Base-by-base conservation (phyloP, 169 alveolate species). In the Cryptosporidium andersoni region DNA sequence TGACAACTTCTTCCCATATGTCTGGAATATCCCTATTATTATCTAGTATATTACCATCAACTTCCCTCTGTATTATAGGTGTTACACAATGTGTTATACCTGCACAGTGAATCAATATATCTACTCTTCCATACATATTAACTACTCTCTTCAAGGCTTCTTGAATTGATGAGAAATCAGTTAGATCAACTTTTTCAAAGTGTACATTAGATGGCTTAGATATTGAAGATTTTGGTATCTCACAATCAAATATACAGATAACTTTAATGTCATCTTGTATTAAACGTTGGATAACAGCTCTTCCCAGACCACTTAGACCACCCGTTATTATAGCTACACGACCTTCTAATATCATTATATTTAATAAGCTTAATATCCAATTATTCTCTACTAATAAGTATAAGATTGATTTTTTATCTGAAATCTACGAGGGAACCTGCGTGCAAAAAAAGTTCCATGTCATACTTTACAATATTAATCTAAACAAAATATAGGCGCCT, bases 81-180 rank as follows among this genome's bases (percentile, higher is more conserved):
- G 82, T 68, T 42, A 52, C 63, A 40, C 82, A 68, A 36, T 68
- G 82, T 39, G 82, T 68, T 39, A 68, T 68, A 4, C 82, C 82
- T n/a, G 82, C 82, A 9, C 82, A 68, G 25, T 68, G 82, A 12
- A 68, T 66, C 52, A 68, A 65, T 5, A 48, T 48, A 39, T 68
- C 82, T 68, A 68, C 56, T 43, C 47, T 68, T 0, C 66, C 60
- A 42, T 68, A 56, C 37, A 43, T 68, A 8, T 55, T 43, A 8
- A 68, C 56, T 53, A 68, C 42, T 6, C 49, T 25, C 60, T 56
- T 68, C 2, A 56, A 52, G 52, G 82, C 82, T 3, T 11, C 56
- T 37, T 36, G 37, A 2, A 68, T 68, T 12, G 66, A 55, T 6
- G 12, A 7, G 39, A 40, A 68, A n/a, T 68, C 66, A 2, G 82